Percentiles rank a stretch among this genome's conserved stretches.
phyloP scores from a whole-genome alignment of 1,139 yeast species.

The Hansenula anomala region DNA sequence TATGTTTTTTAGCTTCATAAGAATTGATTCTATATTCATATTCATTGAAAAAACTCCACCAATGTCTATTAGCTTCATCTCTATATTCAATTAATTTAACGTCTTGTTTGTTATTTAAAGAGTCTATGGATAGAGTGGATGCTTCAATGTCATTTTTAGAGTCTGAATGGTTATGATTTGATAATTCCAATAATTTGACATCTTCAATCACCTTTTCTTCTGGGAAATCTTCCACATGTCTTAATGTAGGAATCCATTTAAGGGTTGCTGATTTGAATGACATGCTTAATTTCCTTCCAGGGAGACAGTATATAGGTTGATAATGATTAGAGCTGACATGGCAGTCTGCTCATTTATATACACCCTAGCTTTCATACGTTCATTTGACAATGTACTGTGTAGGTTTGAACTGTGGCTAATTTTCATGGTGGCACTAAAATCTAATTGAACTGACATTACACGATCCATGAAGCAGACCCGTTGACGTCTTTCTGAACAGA shows the following conservation, averaged over 20 bases:
- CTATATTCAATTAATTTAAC: constrained; percentile 22
- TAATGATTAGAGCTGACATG: too few species aligned
- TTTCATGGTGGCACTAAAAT: too few species aligned
- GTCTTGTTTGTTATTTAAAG: background rate
- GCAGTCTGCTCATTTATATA: too few species aligned
- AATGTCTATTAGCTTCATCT: constrained; percentile 52
- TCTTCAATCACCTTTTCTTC: background rate
- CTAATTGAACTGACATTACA: too few species aligned
- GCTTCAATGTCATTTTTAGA: background rate
- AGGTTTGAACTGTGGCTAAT: too few species aligned
- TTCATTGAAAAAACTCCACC: constrained; percentile 64
- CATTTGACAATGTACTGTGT: too few species aligned
- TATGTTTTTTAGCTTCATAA: constrained; percentile 51
- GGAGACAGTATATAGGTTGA: too few species aligned
- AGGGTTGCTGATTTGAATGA: background rate
- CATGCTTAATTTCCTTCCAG: background rate
- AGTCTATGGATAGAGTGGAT: background rate
- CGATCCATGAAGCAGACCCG: too few species aligned
- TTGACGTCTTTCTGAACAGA: too few species aligned
- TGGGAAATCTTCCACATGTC: constrained; percentile 1
- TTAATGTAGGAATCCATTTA: background rate
- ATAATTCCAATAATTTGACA: too few species aligned
- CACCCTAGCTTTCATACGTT: too few species aligned
- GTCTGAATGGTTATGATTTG: background rate
- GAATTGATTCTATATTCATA: constrained; percentile 53